Evolutionary conservation across 2,329 filamentous ascomycete genomes (phyloP), one percentile per base, ranked within the genome.

Genomic region (Ophiostoma angusticollis): DNA sequence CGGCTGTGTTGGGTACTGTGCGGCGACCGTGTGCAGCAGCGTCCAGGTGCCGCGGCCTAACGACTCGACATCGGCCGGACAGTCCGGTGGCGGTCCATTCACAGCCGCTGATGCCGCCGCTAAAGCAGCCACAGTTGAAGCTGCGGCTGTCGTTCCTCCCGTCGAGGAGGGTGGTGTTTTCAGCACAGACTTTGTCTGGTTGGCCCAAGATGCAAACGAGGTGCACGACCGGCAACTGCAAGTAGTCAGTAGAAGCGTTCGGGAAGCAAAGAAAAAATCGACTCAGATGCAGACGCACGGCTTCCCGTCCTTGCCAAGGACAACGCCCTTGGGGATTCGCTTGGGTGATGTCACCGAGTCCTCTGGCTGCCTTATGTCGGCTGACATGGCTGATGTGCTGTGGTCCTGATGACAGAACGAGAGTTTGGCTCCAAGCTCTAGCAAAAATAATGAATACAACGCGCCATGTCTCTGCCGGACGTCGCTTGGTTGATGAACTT

Each of bases 21-120:
- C 91, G 12, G 89, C 84, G 47, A 98, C 83, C 8, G 82, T 80
- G 65, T 98, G 91, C 1, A 98, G 74, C 16, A 98, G 72, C 0
- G 86, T 95, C 91, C 91, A 98, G 11, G 85, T 84, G 44, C 78
- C 79, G 45, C 86, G 83, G 35, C 91, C 91, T 5, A 98, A 77
- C 13, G 69, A 63, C 55, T 93, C 85, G 47, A 95, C 84, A 55
- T 96, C 87, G 1, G 91, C 81, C 0, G 91, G 91, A 56, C 89
- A 96, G 59, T 93, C 82, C 41, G 65, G 45, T 7, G 69, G 65
- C 12, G 63, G 55, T 25, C 19, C 6, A 28, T 60, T 47, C 13
- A 57, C 42, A 5, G 52, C 41, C 6, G 50, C 42, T 25, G 56
- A 46, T 17, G 56, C 47, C 17, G 52, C 54, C 37, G 57, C 48